Base-by-base conservation (phyloP, 148 eudicot genomes). In the Chenopodium berlandieri region DNA sequence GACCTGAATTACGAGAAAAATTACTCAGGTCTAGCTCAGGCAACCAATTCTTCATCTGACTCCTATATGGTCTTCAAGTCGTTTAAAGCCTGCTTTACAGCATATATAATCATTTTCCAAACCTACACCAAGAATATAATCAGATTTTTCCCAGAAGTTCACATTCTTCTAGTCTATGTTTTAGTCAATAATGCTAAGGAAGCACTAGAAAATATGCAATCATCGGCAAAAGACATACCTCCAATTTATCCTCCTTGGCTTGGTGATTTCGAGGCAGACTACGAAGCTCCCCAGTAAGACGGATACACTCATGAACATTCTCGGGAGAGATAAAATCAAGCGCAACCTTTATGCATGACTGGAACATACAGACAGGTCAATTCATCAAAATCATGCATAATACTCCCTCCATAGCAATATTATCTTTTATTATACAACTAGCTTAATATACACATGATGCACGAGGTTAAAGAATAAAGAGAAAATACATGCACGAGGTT, bases 291-390 rank as follows among this genome's bases (percentile, higher is more conserved):
- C 54, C 87, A 60, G 84, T 32, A 20, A 85, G 67, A 19, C 84
- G 76, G 25, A 85, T 60, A 79, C 87, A 82, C 77, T 85, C 87
- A 0, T 75, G 44, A 68, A 78, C 72, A 75, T 85, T 85, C 37
- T 85, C 87, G 48, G 87, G 87, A 5, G 87, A 85, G 8, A 85
- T 82, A 48, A 85, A 82, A 75, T 82, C 87, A 67, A 85, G 82
- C 8, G 85, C 85, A 48, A 85, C 83, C 65, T 85, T 85, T 71
- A 85, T 85, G 78, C 87, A 85, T 20, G 87, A 85, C 87, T 85
- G 85, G 22, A 75, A n/a, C 62, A 56, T 56, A 81, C 48, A 73
- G 47, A 44, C 54, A 17, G 60, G 30, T 13, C 75, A 40, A 13
- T 32, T 23, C 17, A 46, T n/a, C 76, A 47, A 11, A 12, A 23